Base-by-base conservation (phyloP, 768 basidiomycete species). In the Termitomyces sp. region DNA sequence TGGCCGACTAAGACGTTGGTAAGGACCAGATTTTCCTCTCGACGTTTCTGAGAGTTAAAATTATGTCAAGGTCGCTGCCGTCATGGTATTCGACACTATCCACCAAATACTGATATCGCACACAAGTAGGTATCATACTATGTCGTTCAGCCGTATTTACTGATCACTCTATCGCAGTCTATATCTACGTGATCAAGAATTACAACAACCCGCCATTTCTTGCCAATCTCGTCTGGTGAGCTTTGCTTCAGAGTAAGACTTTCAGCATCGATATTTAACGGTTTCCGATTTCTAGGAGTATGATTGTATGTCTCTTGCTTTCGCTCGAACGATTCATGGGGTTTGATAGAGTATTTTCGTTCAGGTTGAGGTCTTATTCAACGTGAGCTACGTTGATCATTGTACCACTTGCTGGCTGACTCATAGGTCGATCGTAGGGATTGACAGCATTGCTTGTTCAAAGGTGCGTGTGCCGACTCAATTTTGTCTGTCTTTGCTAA, bases 71-170 rank as follows among this genome's bases (percentile, higher is more conserved):
- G 86, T 86, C 31, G 73, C 68, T 32, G 72, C 73, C 10, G 81
- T 82, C 6, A 76, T 85, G 72, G 0, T 76, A 2, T 80, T 79
- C 54, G 85, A 86, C 62, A 82, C 81, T 0, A 62, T 78, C 0
- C 83, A 86, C 62, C 85, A 86, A 65, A 74, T 70, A 1, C 67
- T 86, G 34, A 83, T 87, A 60, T 77, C 81, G 0, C 83, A 86
- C 61, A 75, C 78, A 3, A 69, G 85, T 80, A 66, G 55, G 73
- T 65, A 5, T 52, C 60, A 29, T 46, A n/a, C 5, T 11, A 32
- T 31, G 14, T 38, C 36, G 7, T 49, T 61, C 20, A 45, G 37
- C 8, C 32, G 8, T 29, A 5, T 29, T 49, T 11, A 8, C 31
- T 5, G 36, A 59, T 46, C 48, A 17, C 34, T 42, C 29, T 14